Evolutionary conservation across 2,329 filamentous ascomycete species (phyloP), one percentile per base, ranked within the genome.

Genomic region (Emmonsia crescens): DNA sequence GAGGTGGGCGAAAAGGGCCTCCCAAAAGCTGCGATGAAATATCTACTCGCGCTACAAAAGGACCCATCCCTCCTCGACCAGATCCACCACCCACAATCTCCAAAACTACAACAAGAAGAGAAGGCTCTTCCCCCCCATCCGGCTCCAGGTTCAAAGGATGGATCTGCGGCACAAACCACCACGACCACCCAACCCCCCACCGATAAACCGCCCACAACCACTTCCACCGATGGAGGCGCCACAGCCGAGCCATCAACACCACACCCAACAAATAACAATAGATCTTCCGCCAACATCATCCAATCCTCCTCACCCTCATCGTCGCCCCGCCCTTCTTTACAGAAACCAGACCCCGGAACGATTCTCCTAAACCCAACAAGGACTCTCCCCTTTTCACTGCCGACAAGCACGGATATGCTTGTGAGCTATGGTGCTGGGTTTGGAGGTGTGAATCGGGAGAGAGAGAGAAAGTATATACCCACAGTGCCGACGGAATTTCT

Each of bases 381-480:
- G 63, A 96, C 96, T 83, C 82, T 99, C 31, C 94, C 94, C 0
- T 99, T 99, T 73, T 88, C 89, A n/a, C 80, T 99, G 33, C 94
- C 94, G 1, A 96, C 93, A 1, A 94, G 91, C 62, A 97, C 92
- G 31, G 94, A 99, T 74, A 99, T 99, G 94, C 82, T 97, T 56
- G 85, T 99, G 56, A 93, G 87, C 66, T 99, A 95, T 70, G 94
- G 94, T 0, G 92, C 94, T 14, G 94, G 94, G 0, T 94, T 97
- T 70, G 94, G 94, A 5, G 94, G 94, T 0, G 79, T 94, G 55
- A 96, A 99, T 76, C 83, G 89, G 64, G 94, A 97, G 75, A 83
- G 91, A 61, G 94, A 95, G 74, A 83, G 91, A 66, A 96, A 96
- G 76, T 99, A 99, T 73, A 95, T 96, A 54, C 94, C 94, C 1